These are phyloP conservation scores for Mallotus repandus DNA, from an alignment of 441 rosid species.

Conservation along the genomic window DNA sequence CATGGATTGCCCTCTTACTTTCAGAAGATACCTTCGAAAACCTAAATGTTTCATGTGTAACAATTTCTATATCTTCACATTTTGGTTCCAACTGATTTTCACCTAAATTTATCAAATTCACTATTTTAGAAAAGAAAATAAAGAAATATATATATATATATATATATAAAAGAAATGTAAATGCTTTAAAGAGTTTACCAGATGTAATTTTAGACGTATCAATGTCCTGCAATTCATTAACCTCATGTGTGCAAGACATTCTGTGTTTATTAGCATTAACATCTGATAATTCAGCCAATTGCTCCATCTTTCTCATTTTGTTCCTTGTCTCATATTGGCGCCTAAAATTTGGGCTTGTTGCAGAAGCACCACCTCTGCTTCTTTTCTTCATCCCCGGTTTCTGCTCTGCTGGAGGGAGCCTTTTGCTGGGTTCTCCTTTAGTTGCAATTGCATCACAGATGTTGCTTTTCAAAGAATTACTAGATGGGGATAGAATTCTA, in stretches of 20 bases:
- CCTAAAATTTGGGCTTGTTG: not conserved
- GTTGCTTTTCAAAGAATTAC: not conserved
- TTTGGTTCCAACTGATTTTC: not conserved
- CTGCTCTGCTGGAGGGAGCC: not conserved
- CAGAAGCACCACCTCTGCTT: not conserved
- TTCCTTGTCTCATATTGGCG: not conserved
- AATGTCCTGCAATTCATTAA: not conserved
- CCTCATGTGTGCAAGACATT: not conserved
- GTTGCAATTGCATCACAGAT: conserved; percentile 1
- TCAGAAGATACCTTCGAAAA: not conserved
- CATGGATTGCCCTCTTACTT: conserved; percentile 12
- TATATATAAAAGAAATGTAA: not conserved
- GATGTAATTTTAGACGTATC: not conserved
- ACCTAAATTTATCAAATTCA: not conserved
- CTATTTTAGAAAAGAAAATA: not conserved
- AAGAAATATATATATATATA: too few relatives aligned
- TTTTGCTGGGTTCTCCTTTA: not conserved
- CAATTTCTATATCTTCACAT: not conserved
- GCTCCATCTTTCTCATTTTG: not conserved
- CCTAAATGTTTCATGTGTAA: not conserved
- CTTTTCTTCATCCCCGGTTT: not conserved
- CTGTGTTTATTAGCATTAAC: not conserved
- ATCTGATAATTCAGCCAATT: not conserved
- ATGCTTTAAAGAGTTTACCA: conserved; percentile 9
- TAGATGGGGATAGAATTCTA: not conserved